These are phyloP conservation scores for Limnanthes douglasii DNA, from an alignment of 345 rosid species.

Conservation along the genomic window DNA sequence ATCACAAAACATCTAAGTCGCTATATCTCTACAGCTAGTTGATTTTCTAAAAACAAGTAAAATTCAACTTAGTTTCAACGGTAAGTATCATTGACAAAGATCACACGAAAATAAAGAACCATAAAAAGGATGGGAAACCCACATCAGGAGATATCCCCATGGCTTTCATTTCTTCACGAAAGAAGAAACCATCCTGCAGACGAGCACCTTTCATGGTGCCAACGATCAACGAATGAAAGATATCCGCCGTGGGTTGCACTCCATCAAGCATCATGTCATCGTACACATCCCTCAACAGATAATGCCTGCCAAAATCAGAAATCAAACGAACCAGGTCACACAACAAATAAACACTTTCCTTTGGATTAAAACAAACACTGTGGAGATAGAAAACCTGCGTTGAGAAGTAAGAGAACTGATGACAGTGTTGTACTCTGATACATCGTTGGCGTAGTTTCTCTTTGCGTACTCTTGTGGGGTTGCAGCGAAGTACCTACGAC, in stretches of 20 bases:
- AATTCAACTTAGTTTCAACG: too few relatives aligned
- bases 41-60: too few relatives aligned
- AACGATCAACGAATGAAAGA: constrained; percentile 57
- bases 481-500: constrained; percentile 37
- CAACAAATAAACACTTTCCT: background rate
- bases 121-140: constrained; percentile 10
- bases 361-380: background rate
- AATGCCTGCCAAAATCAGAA: constrained; percentile 21
- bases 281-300: constrained; percentile 63
- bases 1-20: too few relatives aligned
- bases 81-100: too few relatives aligned
- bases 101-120: too few relatives aligned
- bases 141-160: constrained; percentile 92
- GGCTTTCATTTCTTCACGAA: constrained; percentile 77
- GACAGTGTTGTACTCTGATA: constrained; percentile 64
- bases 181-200: constrained; percentile 67
- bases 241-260: constrained; percentile 69
- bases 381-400: constrained; percentile 33
- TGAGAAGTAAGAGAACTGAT: constrained; percentile 39
- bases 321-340: background rate
- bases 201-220: constrained; percentile 90
- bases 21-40: too few relatives aligned
- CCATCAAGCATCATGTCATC: constrained; percentile 94
- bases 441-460: constrained; percentile 67
- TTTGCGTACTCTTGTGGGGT: constrained; percentile 32